Evolutionary conservation across 192 early-diverging fungal species (phyloP), one percentile per base, ranked within the genome.

Genomic region (Coemansia sp.): DNA sequence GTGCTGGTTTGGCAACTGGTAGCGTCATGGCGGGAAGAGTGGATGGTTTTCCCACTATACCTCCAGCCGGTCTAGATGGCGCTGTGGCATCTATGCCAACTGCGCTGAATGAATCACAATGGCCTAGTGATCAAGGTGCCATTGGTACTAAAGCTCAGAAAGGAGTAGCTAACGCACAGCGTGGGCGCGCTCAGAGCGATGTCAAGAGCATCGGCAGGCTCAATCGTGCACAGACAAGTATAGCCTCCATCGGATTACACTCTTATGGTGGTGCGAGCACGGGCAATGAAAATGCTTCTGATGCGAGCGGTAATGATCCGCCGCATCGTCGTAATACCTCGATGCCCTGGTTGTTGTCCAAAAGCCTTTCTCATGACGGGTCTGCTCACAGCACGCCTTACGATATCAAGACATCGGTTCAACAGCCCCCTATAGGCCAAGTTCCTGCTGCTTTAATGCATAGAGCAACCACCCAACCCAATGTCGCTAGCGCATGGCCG

Each of bases 271-370:
- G 35, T 2, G 37, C 43, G 12, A 66, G 51, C 0, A 28, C 34
- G 39, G 63, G 39, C 5, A 38, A 45, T 5, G 38, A 45, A 56
- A 61, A 33, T n/a, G 38, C 54, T 32, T 52, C 36, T 2, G 59
- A 61, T 15, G 59, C 34, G 1, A 48, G 34, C 35, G 18, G 38
- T 33, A 39, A 20, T 5, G 18, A 38, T 3, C 60, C 68, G 4
- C 11, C 56, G 53, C 80, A 83, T 37, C 67, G 75, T 35, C 75
- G 80, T 9, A 78, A 83, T 61, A 72, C 76, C 12, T 83, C 80
- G 9, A 69, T 83, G 80, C 80, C 79, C 0, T 81, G 79, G 79
- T 2, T 66, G 8, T 58, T 64, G 48, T 62, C 54, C 66, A 48
- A 51, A 14, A 48, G 60, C 3, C 0, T 34, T n/a, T 59, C 73